phyloP scores from a whole-genome alignment of 163 green algal species.

The Prototheca cutis region DNA sequence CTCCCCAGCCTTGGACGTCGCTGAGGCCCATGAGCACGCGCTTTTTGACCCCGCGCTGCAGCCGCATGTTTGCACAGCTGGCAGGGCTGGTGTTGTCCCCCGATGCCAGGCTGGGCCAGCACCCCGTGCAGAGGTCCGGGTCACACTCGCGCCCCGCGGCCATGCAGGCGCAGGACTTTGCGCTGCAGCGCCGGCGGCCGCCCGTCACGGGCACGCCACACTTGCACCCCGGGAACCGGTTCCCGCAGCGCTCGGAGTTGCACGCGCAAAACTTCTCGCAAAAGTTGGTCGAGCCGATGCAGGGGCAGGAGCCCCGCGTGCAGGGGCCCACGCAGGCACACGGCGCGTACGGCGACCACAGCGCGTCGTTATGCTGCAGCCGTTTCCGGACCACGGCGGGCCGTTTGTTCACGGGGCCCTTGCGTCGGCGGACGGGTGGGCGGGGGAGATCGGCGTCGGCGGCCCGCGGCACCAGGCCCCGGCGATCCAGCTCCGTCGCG shows the following conservation, averaged over 20 bases:
- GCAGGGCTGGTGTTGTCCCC: constrained; percentile 3
- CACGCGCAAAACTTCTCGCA: constrained; percentile 86
- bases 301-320: constrained; percentile 50
- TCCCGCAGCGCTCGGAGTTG: constrained; percentile 15
- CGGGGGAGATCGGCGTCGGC: too few relatives aligned
- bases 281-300: constrained; percentile 55
- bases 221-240: constrained; percentile 66
- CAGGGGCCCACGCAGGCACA: constrained; percentile 53
- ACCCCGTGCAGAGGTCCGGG: constrained; percentile 64
- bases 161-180: constrained; percentile 33
- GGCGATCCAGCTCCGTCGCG: not conserved
- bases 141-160: constrained; percentile 74
- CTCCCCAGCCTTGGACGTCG: constrained; percentile 67
- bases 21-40: constrained; percentile 63
- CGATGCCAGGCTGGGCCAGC: constrained; percentile 7
- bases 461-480: too few relatives aligned
- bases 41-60: constrained; percentile 53
- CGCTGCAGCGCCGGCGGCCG: constrained; percentile 39
- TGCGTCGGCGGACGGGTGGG: too few relatives aligned
- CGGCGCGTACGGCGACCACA: constrained; percentile 40
- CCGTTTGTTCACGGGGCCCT: too few relatives aligned
- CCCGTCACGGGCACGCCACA: constrained; percentile 39
- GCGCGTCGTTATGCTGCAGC: too few relatives aligned
- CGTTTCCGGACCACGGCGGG: too few relatives aligned
- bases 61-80: constrained; percentile 66